Evolutionary conservation across 768 basidiomycete species (phyloP).

Genomic region (Lactarius indigo): DNA sequence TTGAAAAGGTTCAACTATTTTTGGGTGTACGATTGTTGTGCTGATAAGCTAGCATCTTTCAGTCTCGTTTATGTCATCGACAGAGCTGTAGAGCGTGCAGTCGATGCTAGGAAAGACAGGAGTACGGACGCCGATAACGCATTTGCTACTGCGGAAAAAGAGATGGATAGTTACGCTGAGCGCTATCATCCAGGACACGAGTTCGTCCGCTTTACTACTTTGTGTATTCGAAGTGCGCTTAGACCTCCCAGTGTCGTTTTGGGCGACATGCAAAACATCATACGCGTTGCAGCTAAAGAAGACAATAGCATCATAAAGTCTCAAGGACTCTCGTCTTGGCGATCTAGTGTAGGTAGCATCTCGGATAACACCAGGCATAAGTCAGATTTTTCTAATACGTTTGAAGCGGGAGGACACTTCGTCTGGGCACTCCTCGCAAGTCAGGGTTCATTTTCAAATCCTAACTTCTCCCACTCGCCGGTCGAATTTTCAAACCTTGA

Average conservation of each 20-base stretch:
- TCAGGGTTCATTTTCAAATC: slow-evolving; percentile 18
- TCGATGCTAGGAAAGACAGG: slow-evolving; percentile 13
- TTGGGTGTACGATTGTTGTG: not conserved
- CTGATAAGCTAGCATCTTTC: not conserved
- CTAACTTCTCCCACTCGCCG: slow-evolving; percentile 11
- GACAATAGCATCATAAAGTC: slow-evolving; percentile 12
- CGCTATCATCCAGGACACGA: slow-evolving; percentile 14
- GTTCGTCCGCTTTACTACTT: slow-evolving; percentile 3
- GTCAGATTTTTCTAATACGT: not conserved
- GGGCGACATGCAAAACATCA: slow-evolving; percentile 14
- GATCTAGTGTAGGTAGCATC: slow-evolving; percentile 1
- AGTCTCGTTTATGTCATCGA: slow-evolving; percentile 19
- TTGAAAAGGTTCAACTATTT: slow-evolving; percentile 11
- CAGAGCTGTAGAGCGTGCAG: slow-evolving; percentile 14
- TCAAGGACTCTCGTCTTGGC: slow-evolving; percentile 9
- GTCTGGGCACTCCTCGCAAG: not conserved
- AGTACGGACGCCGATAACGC: slow-evolving; percentile 10
- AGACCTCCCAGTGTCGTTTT: slow-evolving; percentile 6
- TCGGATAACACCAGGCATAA: not conserved
- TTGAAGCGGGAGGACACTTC: slow-evolving; percentile 4
- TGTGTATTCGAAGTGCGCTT: not conserved
- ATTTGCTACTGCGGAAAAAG: slow-evolving; percentile 13
- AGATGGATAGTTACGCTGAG: slow-evolving; percentile 13
- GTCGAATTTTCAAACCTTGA: slow-evolving; percentile 4
- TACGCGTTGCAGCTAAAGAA: slow-evolving; percentile 14